Evolutionary conservation across 306 rosid species (phyloP).

Genomic region (Trichosanthes truncata): DNA sequence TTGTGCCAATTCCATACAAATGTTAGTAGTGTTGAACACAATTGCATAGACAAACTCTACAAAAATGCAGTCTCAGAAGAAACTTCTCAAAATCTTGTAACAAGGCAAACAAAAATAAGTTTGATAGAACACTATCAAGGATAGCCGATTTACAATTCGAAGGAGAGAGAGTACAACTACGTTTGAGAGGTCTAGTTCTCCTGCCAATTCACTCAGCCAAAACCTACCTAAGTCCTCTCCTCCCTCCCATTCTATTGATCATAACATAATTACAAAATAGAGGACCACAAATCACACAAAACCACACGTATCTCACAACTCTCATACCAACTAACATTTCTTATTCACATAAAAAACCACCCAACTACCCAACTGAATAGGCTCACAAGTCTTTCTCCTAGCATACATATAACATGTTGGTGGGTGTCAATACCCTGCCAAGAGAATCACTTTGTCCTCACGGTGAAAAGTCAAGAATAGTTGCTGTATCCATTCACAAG

Average conservation of each 20-base stretch:
- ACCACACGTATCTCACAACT: not conserved
- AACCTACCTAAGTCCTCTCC: not conserved
- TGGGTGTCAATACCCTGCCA: not conserved
- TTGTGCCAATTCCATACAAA: not conserved
- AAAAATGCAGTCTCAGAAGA: not conserved
- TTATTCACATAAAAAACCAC: not conserved
- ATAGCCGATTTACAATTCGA: not conserved
- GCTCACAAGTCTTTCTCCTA: not conserved
- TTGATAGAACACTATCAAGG: not conserved
- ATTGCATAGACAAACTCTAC: not conserved
- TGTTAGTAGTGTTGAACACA: not conserved
- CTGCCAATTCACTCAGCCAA: not conserved
- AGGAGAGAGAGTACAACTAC: not conserved
- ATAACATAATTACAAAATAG: not conserved
- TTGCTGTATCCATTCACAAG: not conserved
- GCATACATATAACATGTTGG: not conserved
- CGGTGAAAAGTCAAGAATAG: not conserved
- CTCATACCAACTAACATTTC: not conserved
- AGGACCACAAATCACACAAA: not conserved
- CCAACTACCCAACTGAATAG: not conserved
- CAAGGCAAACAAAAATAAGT: not conserved
- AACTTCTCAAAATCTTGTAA: not conserved
- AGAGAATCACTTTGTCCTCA: not conserved
- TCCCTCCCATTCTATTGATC: not conserved
- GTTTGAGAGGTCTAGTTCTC: not conserved